These are phyloP conservation scores for Curvularia verruculosa DNA, from an alignment of 2,329 filamentous ascomycete species.

Conservation along the genomic window DNA sequence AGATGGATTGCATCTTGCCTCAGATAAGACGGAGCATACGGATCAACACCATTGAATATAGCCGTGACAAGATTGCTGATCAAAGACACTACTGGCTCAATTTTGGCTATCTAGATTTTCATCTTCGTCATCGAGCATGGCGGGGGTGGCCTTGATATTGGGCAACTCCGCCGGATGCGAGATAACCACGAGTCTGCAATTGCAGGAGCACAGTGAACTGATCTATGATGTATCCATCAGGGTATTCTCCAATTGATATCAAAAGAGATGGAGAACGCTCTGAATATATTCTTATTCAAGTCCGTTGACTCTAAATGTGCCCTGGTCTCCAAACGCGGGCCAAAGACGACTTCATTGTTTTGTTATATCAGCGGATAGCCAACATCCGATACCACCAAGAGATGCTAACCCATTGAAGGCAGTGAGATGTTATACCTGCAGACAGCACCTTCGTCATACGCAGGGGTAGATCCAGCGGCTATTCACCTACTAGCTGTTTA, in stretches of 20 bases:
- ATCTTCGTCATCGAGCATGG: constrained; percentile 35
- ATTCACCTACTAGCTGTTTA: constrained; percentile 47
- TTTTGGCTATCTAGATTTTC: constrained; percentile 2
- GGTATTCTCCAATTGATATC: constrained; percentile 10
- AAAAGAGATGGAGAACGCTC: background rate
- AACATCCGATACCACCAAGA: constrained; percentile 14
- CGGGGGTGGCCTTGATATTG: constrained; percentile 30
- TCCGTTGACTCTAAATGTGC: background rate
- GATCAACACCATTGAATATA: constrained; percentile 24
- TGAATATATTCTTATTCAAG: background rate
- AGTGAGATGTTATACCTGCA: constrained; percentile 29
- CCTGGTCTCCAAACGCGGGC: background rate
- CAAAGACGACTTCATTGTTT: background rate
- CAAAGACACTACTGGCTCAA: constrained; percentile 31
- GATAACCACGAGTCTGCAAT: background rate
- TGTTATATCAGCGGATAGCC: constrained; percentile 10
- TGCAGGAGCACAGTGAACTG: background rate
- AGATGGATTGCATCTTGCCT: constrained; percentile 17
- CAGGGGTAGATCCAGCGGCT: constrained; percentile 38
- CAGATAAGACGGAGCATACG: constrained; percentile 38
- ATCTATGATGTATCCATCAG: constrained; percentile 19
- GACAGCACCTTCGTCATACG: constrained; percentile 24
- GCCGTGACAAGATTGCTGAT: constrained; percentile 29
- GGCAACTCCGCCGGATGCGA: constrained; percentile 14
- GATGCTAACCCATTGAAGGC: constrained; percentile 30